Base-by-base conservation (phyloP, 2,329 filamentous ascomycete genomes). In the Nigrograna mackinnonii region DNA sequence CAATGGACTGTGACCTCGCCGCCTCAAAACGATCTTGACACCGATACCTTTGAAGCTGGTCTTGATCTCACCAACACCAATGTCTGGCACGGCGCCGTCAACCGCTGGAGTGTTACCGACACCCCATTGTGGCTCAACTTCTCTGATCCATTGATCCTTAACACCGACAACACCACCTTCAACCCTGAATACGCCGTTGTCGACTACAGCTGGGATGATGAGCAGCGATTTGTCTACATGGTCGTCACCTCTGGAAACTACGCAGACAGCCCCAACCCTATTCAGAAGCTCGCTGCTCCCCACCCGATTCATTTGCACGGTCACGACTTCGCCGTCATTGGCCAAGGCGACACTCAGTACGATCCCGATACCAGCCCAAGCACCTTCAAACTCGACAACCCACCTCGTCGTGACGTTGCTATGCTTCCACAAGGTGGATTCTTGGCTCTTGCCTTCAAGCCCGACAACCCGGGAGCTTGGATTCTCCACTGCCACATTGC, bases 391-490 rank as follows among this genome's bases (percentile, higher is more conserved):
- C 36, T 49, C 4, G 18, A 49, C 22, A 55, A 58, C 33, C 49
- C 53, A 1, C 47, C 49, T 9, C 47, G 55, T 6, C 51, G 55
- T 9, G 55, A 58, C 35, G 49, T 51, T 5, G 55, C 48, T 9
- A 52, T 56, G 49, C 47, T 58, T 14, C 47, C 49, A 11, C 22
- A 19, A 3, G 46, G 36, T 21, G 55, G 55, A 17, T 47, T 52
- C 45, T 71, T 70, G 9, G 74, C 79, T 5, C 39, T 58, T n/a
- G 55, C 55, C 2, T 58, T 53, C 41, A 58, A 55, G 35, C 49
- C 55, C 2, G 55, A 58, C 24, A 58, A 58, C 34, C 55, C 55
- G 5, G 78, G 78, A 9, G 50, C 46, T 2, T 62, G 58, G 58
- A 37, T 63, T 9, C 35, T 64, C n/a, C 62, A 65, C 37, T 65